Percentiles rank a stretch among this genome's conserved stretches.
phyloP scores from a whole-genome alignment of 1,139 yeast species.

The Taiozyma sp. region DNA sequence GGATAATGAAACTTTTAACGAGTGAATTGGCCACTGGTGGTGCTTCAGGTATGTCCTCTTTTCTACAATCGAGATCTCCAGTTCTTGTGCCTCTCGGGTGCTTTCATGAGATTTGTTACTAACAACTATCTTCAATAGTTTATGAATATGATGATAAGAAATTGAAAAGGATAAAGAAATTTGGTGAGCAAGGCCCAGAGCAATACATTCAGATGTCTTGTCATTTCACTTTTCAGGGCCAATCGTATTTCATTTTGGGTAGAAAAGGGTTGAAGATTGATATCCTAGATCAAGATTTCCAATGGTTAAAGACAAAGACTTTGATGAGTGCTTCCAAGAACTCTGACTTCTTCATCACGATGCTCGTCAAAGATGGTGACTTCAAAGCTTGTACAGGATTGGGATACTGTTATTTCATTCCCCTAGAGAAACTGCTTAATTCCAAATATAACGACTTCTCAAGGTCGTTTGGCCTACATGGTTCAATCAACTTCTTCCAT shows the following conservation, averaged over 20 bases:
- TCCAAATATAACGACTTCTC: slow-evolving; percentile 15
- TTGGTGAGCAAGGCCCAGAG: slow-evolving; percentile 6
- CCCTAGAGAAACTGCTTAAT: slow-evolving; percentile 11
- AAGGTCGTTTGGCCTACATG: slow-evolving; percentile 21
- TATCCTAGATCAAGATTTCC: slow-evolving; percentile 7
- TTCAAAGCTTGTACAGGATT: slow-evolving; percentile 20
- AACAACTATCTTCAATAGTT: not conserved
- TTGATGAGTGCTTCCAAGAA: slow-evolving; percentile 14
- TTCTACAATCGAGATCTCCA: not conserved
- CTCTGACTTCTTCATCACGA: slow-evolving; percentile 16
- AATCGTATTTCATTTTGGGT: slow-evolving; percentile 10
- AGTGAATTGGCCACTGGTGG: not conserved
- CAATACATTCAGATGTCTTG: slow-evolving; percentile 10
- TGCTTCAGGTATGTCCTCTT: not conserved
- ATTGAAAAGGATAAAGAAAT: not conserved
- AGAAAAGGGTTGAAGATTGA: slow-evolving; percentile 16
- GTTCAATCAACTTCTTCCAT: slow-evolving; percentile 17
- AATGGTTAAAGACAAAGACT: slow-evolving; percentile 9
- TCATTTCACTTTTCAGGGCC: slow-evolving; percentile 3
- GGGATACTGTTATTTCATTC: slow-evolving; percentile 20
- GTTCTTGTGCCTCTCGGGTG: not conserved
- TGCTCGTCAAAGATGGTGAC: slow-evolving; percentile 10
- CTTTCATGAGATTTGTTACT: not conserved
- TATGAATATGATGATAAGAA: not conserved
- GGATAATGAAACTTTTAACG: not conserved